Evolutionary conservation across 2,329 filamentous ascomycete genomes (phyloP), one percentile per base, ranked within the genome.

Genomic region (Pestalotiopsis sp.): DNA sequence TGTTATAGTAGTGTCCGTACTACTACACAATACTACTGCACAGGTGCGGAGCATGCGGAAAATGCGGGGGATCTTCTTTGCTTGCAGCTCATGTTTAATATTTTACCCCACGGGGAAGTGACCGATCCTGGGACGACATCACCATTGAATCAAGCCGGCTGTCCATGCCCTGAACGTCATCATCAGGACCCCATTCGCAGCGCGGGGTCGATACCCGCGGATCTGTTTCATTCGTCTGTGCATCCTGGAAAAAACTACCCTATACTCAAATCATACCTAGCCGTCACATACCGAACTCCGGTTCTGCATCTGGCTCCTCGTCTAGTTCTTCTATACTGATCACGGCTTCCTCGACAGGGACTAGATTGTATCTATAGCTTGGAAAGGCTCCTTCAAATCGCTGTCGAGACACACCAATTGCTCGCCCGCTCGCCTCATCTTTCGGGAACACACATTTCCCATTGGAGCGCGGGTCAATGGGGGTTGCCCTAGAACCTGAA

Each of bases 391-490:
- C 41, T 45, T 38, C 17, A 36, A 17, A 62, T 39, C n/a, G 27
- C 27, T 39, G 31, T 36, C 59, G 36, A 38, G 20, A 31, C 31
- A 20, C 59, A 62, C 31, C 36, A 36, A 11, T n/a, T 20, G 27
- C 59, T 59, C 57, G 57, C 57, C 27, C 9, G 14, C 59, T 59
- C 57, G 57, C 57, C 27, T 59, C 27, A 41, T n/a, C 7, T 39
- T 39, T 27, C 27, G 31, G 12, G 36, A 11, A 39, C 23, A 13
- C n/a, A 11, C 27, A 39, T 12, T 13, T 62, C n/a, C 17, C 25
- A 64, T 64, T 64, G 62, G 62, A n/a, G 20, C 20, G 31, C 38
- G 62, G 62, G 17, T 31, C 39, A 52, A 52, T 27, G 62, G 62
- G n/a, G 31, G 7, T 62, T 20, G 38, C 62, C 20, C 39, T 45